Base-by-base conservation (phyloP, 2,329 filamentous ascomycete species). In the Calonectria crousiana region DNA sequence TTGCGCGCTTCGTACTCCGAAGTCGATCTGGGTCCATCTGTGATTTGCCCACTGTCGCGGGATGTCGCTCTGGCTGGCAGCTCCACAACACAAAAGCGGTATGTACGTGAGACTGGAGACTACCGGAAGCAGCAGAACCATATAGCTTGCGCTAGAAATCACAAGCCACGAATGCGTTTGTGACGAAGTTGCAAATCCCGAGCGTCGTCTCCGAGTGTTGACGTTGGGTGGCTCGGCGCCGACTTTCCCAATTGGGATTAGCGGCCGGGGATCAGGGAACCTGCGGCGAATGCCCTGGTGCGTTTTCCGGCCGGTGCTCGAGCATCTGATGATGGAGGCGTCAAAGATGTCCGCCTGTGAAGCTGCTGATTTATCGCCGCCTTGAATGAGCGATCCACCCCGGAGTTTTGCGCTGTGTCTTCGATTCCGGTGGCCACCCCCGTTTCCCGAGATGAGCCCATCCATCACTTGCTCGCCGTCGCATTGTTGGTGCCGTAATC, bases 231-330 rank as follows among this genome's bases (percentile, higher is more conserved):
- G 4, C 28, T 72, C 77, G 77, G 77, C 41, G 69, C 77, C 77
- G 77, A 79, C 34, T 53, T 79, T n/a, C 77, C 69, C 1, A 3
- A 51, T 66, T 6, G 2, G 60, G 77, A 32, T 26, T 78, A 78
- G 75, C 0, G 0, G 1, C 13, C 60, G 52, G 49, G 71, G 65
- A 62, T 56, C 53, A 47, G 30, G 53, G 71, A 6, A 49, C 13
- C 14, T n/a, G 34, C 44, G 65, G 70, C 23, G 53, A 52, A 52
- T 18, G 34, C 60, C 49, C 13, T 56, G 16, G 49, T 56, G 58
- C 56, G 32, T 66, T 71, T 30, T 4, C 58, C 58, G 69, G 49
- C 36, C 20, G 11, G 9, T 26, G 51, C 49, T 62, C 26, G 20
- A 53, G 49, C 26, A 44, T 44, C 26, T 66, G 18, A 34, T 5